Conservation (phyloP, 2,329 filamentous ascomycete genomes). For the Penicillium sp. region DNA sequence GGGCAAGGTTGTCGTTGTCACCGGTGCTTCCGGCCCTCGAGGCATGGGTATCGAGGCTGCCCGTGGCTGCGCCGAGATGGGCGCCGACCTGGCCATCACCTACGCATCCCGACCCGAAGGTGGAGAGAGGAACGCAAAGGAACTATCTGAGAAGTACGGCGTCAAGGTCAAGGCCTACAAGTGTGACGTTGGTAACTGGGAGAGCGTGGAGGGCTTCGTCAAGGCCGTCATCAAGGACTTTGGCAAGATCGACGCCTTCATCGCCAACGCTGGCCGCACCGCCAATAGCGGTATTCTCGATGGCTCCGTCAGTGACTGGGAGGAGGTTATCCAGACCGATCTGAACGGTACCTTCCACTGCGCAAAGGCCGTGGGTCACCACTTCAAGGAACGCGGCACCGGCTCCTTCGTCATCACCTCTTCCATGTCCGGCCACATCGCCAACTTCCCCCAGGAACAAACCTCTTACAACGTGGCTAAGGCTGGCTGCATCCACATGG, state of each 20-base stretch:
- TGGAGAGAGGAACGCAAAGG: constrained; percentile 68
- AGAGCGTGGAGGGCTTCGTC: constrained; percentile 61
- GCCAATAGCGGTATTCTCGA: constrained; percentile 71
- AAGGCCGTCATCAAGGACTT: constrained; percentile 69
- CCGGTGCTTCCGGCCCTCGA: constrained; percentile 61
- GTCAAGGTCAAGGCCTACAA: constrained; percentile 72
- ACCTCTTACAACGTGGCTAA: constrained; percentile 69
- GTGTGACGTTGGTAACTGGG: constrained; percentile 63
- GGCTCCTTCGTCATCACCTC: constrained; percentile 70
- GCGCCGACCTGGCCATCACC: constrained; percentile 68
- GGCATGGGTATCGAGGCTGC: constrained; percentile 71
- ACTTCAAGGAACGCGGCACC: constrained; percentile 70
- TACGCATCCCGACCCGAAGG: constrained; percentile 65
- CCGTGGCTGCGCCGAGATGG: constrained; percentile 67
- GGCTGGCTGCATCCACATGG: constrained; percentile 69
- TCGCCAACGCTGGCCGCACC: constrained; percentile 73
- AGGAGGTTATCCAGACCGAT: constrained; percentile 82
- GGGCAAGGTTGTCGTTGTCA: constrained; percentile 40
- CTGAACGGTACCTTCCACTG: constrained; percentile 85
- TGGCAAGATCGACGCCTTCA: constrained; percentile 68
- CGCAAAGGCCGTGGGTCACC: constrained; percentile 82
- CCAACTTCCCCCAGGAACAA: constrained; percentile 66
- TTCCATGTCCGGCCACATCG: constrained; percentile 63
- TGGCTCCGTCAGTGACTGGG: constrained; percentile 70
- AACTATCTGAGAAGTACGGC: constrained; percentile 63